Evolutionary conservation across 805 yeast species (phyloP).

Genomic region (Kregervanrija pseudodelftensis): DNA sequence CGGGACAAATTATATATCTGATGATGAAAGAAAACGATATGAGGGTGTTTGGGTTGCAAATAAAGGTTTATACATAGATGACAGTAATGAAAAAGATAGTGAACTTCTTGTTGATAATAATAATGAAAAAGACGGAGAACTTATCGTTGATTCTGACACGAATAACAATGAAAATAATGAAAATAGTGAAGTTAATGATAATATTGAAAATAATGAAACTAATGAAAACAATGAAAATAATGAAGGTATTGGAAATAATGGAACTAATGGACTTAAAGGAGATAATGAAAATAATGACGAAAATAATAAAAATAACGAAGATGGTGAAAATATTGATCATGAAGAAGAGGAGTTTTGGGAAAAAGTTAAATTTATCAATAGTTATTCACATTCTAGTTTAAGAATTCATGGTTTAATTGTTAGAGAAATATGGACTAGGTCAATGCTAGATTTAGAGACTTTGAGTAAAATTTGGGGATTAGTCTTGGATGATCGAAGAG

Average conservation of each 20-base stretch:
- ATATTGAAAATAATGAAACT: no score
- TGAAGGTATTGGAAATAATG: neutral
- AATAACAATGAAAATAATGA: no score
- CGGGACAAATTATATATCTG: conserved; percentile 41
- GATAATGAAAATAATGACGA: no score
- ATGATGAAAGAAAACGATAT: conserved; percentile 75
- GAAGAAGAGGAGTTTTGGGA: neutral
- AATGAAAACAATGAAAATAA: neutral
- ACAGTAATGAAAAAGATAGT: no score
- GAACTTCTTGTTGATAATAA: no score
- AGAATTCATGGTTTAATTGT: conserved; percentile 58
- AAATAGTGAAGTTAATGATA: no score
- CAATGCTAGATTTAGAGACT: conserved; percentile 58
- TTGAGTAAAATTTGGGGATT: conserved; percentile 66
- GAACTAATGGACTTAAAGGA: neutral
- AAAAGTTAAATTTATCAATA: conserved; percentile 5
- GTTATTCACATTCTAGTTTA: conserved; percentile 6
- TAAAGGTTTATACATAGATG: conserved; percentile 49
- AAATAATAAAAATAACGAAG: no score
- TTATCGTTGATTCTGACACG: no score
- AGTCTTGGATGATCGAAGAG: conserved; percentile 45
- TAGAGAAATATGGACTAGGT: conserved; percentile 72
- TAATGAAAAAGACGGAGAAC: no score
- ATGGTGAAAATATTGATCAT: neutral
- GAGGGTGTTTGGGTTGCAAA: conserved; percentile 95